Evolutionary conservation across 2,329 filamentous ascomycete genomes (phyloP).

Genomic region (Hirsutella minnesotensis): DNA sequence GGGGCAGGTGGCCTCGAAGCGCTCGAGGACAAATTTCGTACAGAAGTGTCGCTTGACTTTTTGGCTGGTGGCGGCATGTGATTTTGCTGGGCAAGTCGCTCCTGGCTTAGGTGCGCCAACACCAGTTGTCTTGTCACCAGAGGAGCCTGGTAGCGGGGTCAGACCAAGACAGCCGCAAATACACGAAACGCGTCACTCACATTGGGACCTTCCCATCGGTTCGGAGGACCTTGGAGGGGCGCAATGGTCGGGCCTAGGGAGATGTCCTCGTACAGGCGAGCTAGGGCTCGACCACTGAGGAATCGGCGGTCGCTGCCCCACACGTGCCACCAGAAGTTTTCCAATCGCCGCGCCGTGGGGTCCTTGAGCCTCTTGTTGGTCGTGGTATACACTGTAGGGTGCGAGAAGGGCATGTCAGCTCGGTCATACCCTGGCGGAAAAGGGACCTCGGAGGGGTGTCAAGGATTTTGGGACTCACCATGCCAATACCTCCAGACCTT

Average conservation of each 20-base stretch:
- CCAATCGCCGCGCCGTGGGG: constrained; percentile 49
- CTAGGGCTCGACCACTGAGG: constrained; percentile 40
- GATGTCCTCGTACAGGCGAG: constrained; percentile 44
- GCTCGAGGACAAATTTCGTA: constrained; percentile 18
- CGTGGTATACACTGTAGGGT: constrained; percentile 42
- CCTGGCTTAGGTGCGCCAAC: constrained; percentile 10
- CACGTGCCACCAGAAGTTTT: constrained; percentile 57
- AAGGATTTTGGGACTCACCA: constrained; percentile 31
- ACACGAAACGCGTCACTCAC: constrained; percentile 20
- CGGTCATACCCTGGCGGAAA: too few species aligned
- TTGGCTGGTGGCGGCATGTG: constrained; percentile 4
- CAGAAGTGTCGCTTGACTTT: constrained; percentile 11
- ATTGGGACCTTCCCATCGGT: constrained; percentile 38
- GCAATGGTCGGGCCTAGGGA: constrained; percentile 46
- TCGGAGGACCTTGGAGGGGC: constrained; percentile 39
- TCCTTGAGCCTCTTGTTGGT: constrained; percentile 47
- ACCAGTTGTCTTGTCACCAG: constrained; percentile 17
- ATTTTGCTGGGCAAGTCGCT: constrained; percentile 4
- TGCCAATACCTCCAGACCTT: constrained; percentile 46
- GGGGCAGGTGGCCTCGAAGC: constrained; percentile 32
- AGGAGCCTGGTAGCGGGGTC: constrained; percentile 10
- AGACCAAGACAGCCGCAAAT: background rate
- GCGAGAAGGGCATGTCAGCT: background rate
- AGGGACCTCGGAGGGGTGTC: too few species aligned
- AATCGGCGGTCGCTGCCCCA: constrained; percentile 45